Conservation (phyloP, 768 basidiomycete species). For the Artomyces pyxidatus region DNA sequence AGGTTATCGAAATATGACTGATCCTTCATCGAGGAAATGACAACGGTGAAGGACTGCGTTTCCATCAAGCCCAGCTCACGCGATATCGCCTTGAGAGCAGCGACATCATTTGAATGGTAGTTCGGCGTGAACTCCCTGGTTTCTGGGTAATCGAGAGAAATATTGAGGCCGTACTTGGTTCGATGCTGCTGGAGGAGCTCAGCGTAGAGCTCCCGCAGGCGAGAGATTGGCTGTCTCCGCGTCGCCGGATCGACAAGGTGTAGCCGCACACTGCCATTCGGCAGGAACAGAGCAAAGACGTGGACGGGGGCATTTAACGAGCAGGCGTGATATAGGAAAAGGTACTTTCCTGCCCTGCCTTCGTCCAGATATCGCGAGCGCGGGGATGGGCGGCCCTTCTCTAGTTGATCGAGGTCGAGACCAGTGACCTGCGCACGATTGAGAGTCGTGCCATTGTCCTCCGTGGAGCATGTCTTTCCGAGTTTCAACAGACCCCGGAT, state of each 20-base stretch:
- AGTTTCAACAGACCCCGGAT: constrained; percentile 76
- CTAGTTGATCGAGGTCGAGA: constrained; percentile 78
- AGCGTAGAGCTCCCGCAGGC: constrained; percentile 65
- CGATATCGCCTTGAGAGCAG: constrained; percentile 81
- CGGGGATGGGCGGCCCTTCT: constrained; percentile 47
- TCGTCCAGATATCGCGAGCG: constrained; percentile 66
- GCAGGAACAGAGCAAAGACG: constrained; percentile 82
- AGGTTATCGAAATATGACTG: constrained; percentile 72
- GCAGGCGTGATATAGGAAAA: constrained; percentile 84
- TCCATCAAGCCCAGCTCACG: constrained; percentile 76
- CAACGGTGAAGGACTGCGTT: constrained; percentile 63
- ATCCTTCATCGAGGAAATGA: constrained; percentile 83
- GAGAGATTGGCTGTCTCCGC: constrained; percentile 74
- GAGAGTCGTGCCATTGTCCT: constrained; percentile 63
- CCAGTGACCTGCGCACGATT: constrained; percentile 77
- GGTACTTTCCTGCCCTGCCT: constrained; percentile 63
- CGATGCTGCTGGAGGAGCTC: constrained; percentile 51
- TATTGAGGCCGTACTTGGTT: constrained; percentile 29
- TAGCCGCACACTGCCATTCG: constrained; percentile 58
- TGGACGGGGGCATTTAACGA: constrained; percentile 70
- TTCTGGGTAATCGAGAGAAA: constrained; percentile 57
- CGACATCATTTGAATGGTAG: constrained; percentile 72
- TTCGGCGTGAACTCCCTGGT: constrained; percentile 52
- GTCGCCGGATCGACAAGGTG: constrained; percentile 88
- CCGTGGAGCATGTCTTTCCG: constrained; percentile 73